Evolutionary conservation across 345 rosid species (phyloP).

Genomic region (Psidium guajava): DNA sequence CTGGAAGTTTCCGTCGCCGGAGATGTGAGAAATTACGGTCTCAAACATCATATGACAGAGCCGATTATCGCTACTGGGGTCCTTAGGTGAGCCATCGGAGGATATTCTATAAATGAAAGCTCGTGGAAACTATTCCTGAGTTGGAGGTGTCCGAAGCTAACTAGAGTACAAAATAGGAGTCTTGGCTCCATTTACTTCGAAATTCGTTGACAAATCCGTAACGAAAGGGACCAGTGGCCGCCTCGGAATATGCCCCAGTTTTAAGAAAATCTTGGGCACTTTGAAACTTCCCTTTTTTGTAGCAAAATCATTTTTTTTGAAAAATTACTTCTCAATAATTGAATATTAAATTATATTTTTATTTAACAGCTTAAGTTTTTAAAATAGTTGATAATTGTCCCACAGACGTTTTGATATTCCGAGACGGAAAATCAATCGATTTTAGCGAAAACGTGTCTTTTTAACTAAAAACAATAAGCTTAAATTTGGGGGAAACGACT

Average conservation of each 20-base stretch:
- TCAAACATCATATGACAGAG: neutral
- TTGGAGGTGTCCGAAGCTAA: neutral
- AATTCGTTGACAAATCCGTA: neutral
- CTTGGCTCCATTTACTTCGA: neutral
- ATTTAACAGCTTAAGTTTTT: too few relatives aligned
- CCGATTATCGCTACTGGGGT: rapidly evolving
- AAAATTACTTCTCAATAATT: neutral
- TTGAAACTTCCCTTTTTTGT: neutral
- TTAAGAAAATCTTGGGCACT: neutral
- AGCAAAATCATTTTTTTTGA: neutral
- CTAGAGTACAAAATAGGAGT: neutral
- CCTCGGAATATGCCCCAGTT: neutral
- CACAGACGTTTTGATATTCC: neutral
- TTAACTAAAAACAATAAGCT: rapidly evolving
- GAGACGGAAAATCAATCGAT: rapidly evolving
- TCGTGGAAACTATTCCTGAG: neutral
- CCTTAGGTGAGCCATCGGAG: too few relatives aligned
- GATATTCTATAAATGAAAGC: neutral
- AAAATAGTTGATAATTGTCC: too few relatives aligned
- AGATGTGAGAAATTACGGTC: too few relatives aligned
- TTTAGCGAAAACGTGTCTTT: rapidly evolving
- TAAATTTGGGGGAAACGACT: rapidly evolving
- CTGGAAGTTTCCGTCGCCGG: neutral
- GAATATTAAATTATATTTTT: too few relatives aligned
- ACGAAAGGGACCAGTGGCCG: neutral